These are phyloP conservation scores for Spinellus fusiger DNA, from an alignment of 192 early-diverging fungal species.

Conservation along the genomic window DNA sequence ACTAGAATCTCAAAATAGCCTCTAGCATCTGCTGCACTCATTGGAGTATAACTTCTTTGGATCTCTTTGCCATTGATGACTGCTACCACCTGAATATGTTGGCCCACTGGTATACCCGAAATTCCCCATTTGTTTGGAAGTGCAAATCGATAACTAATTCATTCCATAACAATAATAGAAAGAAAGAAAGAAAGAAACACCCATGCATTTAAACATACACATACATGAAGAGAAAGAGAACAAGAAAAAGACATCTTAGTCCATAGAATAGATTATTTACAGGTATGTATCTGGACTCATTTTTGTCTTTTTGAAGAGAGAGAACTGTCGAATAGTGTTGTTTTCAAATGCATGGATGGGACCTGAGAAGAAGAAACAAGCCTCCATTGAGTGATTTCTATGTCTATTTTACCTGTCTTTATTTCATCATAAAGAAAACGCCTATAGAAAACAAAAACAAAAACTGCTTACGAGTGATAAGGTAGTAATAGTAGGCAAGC, in stretches of 20 bases:
- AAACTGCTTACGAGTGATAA: not conserved
- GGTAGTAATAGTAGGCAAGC: conserved; percentile 6
- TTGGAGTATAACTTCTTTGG: conserved; percentile 56
- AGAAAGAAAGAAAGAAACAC: not conserved
- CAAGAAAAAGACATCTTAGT: not conserved
- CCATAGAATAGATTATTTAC: conserved; percentile 4
- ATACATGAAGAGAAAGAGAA: not conserved
- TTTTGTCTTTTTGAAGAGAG: conserved; percentile 5
- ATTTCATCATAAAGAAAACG: not conserved
- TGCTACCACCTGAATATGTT: conserved; percentile 29
- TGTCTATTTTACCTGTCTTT: not conserved
- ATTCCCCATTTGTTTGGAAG: conserved; percentile 54
- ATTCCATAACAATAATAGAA: not conserved
- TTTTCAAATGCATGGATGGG: conserved; percentile 8
- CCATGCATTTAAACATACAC: too few species aligned
- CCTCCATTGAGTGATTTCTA: not conserved
- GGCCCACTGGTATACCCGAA: conserved; percentile 83
- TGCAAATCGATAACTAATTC: conserved; percentile 69
- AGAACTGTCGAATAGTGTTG: conserved; percentile 16
- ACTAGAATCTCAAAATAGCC: conserved; percentile 68
- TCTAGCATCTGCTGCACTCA: conserved; percentile 35
- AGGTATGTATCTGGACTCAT: conserved; percentile 13
- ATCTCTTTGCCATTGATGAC: conserved; percentile 19
- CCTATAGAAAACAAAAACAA: too few species aligned
- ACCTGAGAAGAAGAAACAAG: conserved; percentile 1